Evolutionary conservation across 2,329 filamentous ascomycete species (phyloP).

Genomic region (Fusarium burgessii): DNA sequence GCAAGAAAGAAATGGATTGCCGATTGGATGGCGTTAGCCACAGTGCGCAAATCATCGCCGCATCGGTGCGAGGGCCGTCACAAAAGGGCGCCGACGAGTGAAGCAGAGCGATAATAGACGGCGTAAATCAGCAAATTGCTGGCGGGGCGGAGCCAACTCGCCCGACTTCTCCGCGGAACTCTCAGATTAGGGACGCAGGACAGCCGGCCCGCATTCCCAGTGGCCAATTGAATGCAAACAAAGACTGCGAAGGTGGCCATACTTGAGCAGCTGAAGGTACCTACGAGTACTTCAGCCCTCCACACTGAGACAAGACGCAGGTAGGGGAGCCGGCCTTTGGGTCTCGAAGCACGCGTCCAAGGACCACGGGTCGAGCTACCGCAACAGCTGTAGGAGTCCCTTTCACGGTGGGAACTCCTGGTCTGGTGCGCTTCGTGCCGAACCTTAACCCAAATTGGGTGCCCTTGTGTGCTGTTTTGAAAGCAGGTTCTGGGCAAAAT

Average conservation of each 20-base stretch:
- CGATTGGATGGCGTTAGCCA: not conserved
- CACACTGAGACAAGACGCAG: not conserved
- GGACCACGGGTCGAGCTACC: no score
- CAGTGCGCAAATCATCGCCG: no score
- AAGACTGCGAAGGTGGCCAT: not conserved
- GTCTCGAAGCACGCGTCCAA: no score
- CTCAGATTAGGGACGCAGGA: not conserved
- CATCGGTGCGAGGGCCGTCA: not conserved
- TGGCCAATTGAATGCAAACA: not conserved
- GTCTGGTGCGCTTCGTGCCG: no score
- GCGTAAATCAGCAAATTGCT: not conserved
- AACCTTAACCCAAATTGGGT: no score
- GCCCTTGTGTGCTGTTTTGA: no score
- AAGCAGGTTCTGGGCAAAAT: no score
- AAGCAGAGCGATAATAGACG: not conserved
- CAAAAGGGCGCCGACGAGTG: not conserved
- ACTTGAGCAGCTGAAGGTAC: not conserved
- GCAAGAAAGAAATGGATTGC: not conserved
- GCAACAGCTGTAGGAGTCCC: no score
- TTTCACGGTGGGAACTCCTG: no score
- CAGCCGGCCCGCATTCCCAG: not conserved
- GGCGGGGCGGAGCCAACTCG: not conserved
- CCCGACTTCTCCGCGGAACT: not conserved
- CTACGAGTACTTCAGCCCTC: not conserved
- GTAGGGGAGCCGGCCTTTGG: no score